phyloP scores from a whole-genome alignment of 805 yeast genomes.

The Maudiozyma pseudohumilis region DNA sequence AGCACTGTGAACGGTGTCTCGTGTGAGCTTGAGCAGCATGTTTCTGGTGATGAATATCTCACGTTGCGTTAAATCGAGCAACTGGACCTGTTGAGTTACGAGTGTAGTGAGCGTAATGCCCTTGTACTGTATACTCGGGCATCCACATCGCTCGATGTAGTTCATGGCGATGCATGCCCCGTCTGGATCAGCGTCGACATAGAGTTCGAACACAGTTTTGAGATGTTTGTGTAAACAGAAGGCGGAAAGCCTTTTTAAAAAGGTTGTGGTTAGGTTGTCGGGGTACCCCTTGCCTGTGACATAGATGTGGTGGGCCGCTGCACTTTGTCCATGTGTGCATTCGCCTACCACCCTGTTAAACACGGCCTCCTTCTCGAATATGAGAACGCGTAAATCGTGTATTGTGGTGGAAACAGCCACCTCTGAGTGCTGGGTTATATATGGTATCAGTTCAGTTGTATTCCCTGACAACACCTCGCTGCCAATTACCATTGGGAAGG shows the following conservation, averaged over 20 bases:
- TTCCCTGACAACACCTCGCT: too few species aligned
- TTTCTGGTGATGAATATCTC: slow-evolving; percentile 25
- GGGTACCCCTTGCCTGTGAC: slow-evolving; percentile 69
- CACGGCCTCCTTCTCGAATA: slow-evolving; percentile 48
- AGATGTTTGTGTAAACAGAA: background rate
- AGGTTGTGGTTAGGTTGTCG: slow-evolving; percentile 43
- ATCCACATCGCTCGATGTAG: slow-evolving; percentile 24
- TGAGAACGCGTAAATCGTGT: slow-evolving; percentile 20
- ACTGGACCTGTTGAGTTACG: slow-evolving; percentile 10
- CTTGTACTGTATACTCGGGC: slow-evolving; percentile 8
- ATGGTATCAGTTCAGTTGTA: slow-evolving; percentile 31
- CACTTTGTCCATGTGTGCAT: background rate
- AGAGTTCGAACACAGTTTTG: slow-evolving; percentile 22
- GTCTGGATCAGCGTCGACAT: slow-evolving; percentile 59
- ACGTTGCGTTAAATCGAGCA: slow-evolving; percentile 16
- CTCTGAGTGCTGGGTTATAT: slow-evolving; percentile 20
- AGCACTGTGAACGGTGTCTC: background rate
- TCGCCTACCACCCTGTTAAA: slow-evolving; percentile 28
- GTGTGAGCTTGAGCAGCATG: slow-evolving; percentile 12
- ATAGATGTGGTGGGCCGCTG: slow-evolving; percentile 17
- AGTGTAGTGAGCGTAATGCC: slow-evolving; percentile 18
- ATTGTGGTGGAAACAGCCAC: slow-evolving; percentile 2
- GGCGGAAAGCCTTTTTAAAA: slow-evolving; percentile 27
- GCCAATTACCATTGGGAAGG: too few species aligned
- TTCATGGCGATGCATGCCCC: slow-evolving; percentile 50